These are phyloP conservation scores for Carpinus viminea DNA, from an alignment of 306 rosid species.

Conservation along the genomic window DNA sequence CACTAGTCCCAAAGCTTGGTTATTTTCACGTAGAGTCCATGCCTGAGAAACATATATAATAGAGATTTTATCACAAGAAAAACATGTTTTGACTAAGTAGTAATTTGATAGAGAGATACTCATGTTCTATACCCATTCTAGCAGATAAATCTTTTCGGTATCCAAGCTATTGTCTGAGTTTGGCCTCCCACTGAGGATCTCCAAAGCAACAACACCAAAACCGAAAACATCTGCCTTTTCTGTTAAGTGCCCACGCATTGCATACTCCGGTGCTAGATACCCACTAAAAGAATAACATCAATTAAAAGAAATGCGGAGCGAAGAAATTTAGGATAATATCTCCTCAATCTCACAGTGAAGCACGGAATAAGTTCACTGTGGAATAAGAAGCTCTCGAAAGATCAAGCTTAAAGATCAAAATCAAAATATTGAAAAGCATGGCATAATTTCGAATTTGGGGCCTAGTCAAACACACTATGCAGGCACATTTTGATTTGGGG, in stretches of 20 bases:
- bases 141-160: slow-evolving; percentile 63
- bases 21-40: slow-evolving; percentile 61
- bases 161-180: slow-evolving; percentile 62
- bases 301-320: neutral
- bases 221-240: slow-evolving; percentile 88
- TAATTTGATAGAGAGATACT: neutral
- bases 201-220: slow-evolving; percentile 83
- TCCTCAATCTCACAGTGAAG: neutral
- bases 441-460: neutral
- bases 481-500: neutral
- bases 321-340: neutral
- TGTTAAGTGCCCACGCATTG: slow-evolving; percentile 91
- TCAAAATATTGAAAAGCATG: neutral
- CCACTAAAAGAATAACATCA: slow-evolving; percentile 47
- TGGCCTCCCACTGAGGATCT: slow-evolving; percentile 73
- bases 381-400: neutral
- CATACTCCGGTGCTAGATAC: slow-evolving; percentile 88
- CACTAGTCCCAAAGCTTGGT: slow-evolving; percentile 38
- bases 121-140: slow-evolving; percentile 58
- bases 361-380: too few relatives aligned
- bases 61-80: neutral
- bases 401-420: neutral
- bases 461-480: neutral
- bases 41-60: slow-evolving; percentile 36
- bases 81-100: neutral